These are phyloP conservation scores for Candida sithepensis DNA, from an alignment of 805 yeast species.

Conservation along the genomic window DNA sequence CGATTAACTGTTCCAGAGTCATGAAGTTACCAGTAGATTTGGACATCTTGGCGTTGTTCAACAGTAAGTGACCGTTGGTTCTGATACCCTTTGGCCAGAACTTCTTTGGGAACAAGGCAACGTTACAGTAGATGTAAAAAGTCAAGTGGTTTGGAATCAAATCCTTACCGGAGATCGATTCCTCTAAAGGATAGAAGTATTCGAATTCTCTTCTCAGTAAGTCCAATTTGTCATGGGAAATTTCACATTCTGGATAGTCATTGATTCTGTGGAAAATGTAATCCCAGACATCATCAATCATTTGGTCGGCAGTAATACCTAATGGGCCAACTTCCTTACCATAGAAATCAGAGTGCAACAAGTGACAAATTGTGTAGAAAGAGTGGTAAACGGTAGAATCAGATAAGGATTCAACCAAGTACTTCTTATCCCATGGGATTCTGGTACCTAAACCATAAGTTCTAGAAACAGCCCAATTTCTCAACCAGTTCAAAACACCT, in stretches of 20 bases:
- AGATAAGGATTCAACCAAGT: slow-evolving; percentile 88
- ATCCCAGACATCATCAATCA: slow-evolving; percentile 93
- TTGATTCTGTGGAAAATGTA: slow-evolving; percentile 78
- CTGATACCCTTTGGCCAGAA: slow-evolving; percentile 95
- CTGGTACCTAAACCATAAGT: slow-evolving; percentile 93
- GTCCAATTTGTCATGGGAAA: slow-evolving; percentile 65
- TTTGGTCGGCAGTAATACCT: slow-evolving; percentile 70
- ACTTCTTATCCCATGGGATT: slow-evolving; percentile 95
- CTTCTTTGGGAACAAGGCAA: slow-evolving; percentile 85
- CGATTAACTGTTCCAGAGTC: slow-evolving; percentile 79
- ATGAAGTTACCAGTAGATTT: slow-evolving; percentile 96
- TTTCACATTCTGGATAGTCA: slow-evolving; percentile 42
- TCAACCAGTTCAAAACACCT: slow-evolving; percentile 92
- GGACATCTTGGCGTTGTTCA: slow-evolving; percentile 97
- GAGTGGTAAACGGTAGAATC: slow-evolving; percentile 97
- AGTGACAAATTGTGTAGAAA: slow-evolving; percentile 84
- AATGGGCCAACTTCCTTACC: slow-evolving; percentile 75
- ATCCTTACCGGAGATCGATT: slow-evolving; percentile 92
- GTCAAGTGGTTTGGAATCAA: slow-evolving; percentile 96
- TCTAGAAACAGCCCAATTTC: slow-evolving; percentile 98
- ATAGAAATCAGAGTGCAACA: slow-evolving; percentile 80
- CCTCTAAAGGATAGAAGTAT: slow-evolving; percentile 93
- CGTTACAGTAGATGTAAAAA: slow-evolving; percentile 89
- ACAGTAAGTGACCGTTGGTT: slow-evolving; percentile 90
- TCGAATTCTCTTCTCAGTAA: slow-evolving; percentile 89